These are phyloP conservation scores for Kwoniella europaea DNA, from an alignment of 768 basidiomycete species.

Conservation along the genomic window DNA sequence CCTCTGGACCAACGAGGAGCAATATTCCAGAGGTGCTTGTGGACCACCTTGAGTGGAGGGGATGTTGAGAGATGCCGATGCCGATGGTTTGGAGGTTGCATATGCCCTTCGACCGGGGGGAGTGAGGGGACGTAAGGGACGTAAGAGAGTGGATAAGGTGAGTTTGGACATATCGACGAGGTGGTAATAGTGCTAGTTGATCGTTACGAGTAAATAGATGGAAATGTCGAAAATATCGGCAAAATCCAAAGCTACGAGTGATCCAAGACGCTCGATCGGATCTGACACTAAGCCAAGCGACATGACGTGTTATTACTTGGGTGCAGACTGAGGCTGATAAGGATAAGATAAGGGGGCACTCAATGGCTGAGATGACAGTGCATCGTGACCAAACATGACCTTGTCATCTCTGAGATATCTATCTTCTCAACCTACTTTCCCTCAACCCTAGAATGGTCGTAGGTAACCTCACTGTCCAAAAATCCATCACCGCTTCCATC, in stretches of 20 bases:
- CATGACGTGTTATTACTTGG: too few species aligned
- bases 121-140: neutral
- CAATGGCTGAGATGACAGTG: too few species aligned
- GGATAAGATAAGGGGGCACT: too few species aligned
- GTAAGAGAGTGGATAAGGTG: neutral
- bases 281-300: too few species aligned
- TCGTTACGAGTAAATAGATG: neutral
- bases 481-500: too few species aligned
- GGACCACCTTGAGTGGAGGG: slow-evolving; percentile 37
- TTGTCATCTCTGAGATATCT: neutral
- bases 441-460: neutral
- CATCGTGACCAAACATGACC: too few species aligned
- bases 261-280: too few species aligned
- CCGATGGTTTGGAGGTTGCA: neutral
- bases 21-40: slow-evolving; percentile 51
- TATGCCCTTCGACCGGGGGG: neutral
- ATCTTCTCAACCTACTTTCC: neutral
- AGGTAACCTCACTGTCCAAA: too few species aligned
- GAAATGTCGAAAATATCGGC: neutral
- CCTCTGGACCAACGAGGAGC: slow-evolving; percentile 48
- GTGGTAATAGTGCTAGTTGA: neutral
- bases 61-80: slow-evolving; percentile 23
- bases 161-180: neutral
- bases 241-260: too few species aligned
- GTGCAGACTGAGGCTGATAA: too few species aligned